Percentiles rank a stretch among this genome's conserved stretches.
Conservation (phyloP, 177 flowering plant species). For the Vitis hybrid region DNA sequence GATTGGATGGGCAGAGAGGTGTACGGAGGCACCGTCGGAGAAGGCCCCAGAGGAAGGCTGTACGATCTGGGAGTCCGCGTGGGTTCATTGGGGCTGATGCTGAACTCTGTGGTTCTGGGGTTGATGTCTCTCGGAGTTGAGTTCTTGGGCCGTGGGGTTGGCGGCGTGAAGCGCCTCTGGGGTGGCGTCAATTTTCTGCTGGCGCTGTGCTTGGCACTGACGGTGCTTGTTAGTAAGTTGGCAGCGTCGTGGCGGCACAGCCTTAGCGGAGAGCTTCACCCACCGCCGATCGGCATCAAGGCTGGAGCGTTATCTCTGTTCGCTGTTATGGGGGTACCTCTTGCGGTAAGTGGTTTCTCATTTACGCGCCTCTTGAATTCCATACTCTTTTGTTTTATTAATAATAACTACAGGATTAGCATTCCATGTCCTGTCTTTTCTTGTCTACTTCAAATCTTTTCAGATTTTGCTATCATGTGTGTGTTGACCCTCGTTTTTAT, state of each 20-base stretch:
- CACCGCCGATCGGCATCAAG: slow-evolving; percentile 37
- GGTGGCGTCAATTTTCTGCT: slow-evolving; percentile 53
- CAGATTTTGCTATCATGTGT: too few relatives aligned
- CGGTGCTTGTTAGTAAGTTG: slow-evolving; percentile 48
- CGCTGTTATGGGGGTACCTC: slow-evolving; percentile 61
- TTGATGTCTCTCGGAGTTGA: slow-evolving; percentile 40
- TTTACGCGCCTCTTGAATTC: neutral
- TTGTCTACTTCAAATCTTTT: too few relatives aligned
- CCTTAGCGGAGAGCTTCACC: slow-evolving; percentile 1
- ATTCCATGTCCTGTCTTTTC: too few relatives aligned
- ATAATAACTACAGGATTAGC: too few relatives aligned
- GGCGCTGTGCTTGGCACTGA: slow-evolving; percentile 46
- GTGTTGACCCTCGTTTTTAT: too few relatives aligned
- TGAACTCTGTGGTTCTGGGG: slow-evolving; percentile 59
- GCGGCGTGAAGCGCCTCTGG: slow-evolving; percentile 54
- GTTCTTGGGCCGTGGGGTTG: slow-evolving; percentile 25
- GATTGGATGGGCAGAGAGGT: slow-evolving; percentile 92
- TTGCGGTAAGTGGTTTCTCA: slow-evolving; percentile 39
- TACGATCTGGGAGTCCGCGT: slow-evolving; percentile 55
- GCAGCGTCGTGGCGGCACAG: slow-evolving; percentile 30
- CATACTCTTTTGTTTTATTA: too few relatives aligned
- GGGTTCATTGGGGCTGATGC: slow-evolving; percentile 64
- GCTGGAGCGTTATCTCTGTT: slow-evolving; percentile 55
- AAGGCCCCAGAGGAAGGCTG: slow-evolving; percentile 4
- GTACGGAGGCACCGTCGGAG: slow-evolving; percentile 51